phyloP scores from a whole-genome alignment of 768 basidiomycete genomes.

The Suillus clintonianus region DNA sequence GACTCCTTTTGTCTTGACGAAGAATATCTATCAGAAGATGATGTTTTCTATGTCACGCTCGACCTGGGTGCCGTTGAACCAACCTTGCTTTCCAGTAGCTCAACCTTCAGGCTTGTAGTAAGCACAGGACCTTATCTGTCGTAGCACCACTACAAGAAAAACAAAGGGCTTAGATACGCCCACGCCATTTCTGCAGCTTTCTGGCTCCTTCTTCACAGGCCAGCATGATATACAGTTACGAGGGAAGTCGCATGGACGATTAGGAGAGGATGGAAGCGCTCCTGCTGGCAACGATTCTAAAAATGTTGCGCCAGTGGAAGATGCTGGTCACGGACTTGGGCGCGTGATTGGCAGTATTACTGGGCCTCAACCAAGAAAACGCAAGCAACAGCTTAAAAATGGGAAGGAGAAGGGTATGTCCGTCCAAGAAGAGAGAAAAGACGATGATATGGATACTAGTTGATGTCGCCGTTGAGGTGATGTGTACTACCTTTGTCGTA shows the following conservation, averaged over 20 bases:
- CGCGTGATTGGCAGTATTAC: too few species aligned
- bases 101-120: conserved; percentile 72
- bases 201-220: conserved; percentile 78
- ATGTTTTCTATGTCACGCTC: conserved; percentile 68
- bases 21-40: conserved; percentile 54
- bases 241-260: too few species aligned
- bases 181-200: conserved; percentile 76
- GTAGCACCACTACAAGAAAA: background rate
- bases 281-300: too few species aligned
- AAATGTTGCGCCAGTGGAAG: too few species aligned
- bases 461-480: background rate
- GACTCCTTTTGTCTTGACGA: conserved; percentile 67
- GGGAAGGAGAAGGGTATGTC: background rate
- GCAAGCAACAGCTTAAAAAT: background rate
- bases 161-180: conserved; percentile 74
- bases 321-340: too few species aligned
- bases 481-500: background rate
- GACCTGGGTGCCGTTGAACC: conserved; percentile 74
- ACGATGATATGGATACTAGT: background rate
- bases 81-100: conserved; percentile 69
- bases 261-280: too few species aligned
- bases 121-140: conserved; percentile 24
- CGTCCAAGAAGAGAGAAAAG: too few species aligned
- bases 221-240: conserved; percentile 61
- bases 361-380: too few species aligned